phyloP scores from a whole-genome alignment of 139 green algal genomes.

The Medakamo hakoo region DNA sequence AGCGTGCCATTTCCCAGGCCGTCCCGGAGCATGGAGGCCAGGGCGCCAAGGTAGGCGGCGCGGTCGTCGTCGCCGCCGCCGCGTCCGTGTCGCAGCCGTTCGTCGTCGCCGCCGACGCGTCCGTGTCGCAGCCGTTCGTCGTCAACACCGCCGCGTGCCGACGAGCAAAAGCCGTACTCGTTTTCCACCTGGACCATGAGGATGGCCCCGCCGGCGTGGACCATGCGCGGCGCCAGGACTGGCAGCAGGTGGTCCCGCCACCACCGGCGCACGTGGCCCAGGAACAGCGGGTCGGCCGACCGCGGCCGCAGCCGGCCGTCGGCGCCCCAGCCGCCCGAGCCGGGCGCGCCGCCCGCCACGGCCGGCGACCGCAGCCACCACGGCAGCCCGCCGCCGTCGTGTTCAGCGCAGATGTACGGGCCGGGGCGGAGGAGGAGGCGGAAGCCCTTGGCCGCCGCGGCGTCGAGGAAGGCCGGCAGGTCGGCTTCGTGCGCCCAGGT shows the following conservation, averaged over 20 bases:
- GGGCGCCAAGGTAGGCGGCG: conserved; percentile 16
- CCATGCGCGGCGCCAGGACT: conserved; percentile 11
- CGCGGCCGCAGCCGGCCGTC: conserved; percentile 24
- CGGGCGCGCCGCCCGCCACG: not conserved
- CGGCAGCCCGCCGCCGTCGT: conserved; percentile 42
- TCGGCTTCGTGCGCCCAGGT: conserved; percentile 15
- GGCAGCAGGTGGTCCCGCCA: conserved; percentile 27
- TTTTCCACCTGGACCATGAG: conserved; percentile 54
- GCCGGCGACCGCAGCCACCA: conserved; percentile 25
- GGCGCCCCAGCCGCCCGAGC: conserved; percentile 9
- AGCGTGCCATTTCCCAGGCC: no score
- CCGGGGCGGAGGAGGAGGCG: conserved; percentile 32
- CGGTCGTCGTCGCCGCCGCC: conserved; percentile 24
- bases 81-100: no score
- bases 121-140: no score
- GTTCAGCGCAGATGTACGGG: conserved; percentile 32
- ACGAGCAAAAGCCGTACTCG: conserved; percentile 44
- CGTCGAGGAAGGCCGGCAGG: conserved; percentile 18
- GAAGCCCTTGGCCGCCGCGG: conserved; percentile 17
- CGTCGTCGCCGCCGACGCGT: no score
- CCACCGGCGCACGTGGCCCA: conserved; percentile 30
- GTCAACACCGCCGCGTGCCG: no score
- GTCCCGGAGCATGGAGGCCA: conserved; percentile 30
- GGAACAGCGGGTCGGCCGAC: conserved; percentile 19
- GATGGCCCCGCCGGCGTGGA: conserved; percentile 26